phyloP scores from a whole-genome alignment of 2,329 filamentous ascomycete species.

The Zymoseptoria pseudotritici region DNA sequence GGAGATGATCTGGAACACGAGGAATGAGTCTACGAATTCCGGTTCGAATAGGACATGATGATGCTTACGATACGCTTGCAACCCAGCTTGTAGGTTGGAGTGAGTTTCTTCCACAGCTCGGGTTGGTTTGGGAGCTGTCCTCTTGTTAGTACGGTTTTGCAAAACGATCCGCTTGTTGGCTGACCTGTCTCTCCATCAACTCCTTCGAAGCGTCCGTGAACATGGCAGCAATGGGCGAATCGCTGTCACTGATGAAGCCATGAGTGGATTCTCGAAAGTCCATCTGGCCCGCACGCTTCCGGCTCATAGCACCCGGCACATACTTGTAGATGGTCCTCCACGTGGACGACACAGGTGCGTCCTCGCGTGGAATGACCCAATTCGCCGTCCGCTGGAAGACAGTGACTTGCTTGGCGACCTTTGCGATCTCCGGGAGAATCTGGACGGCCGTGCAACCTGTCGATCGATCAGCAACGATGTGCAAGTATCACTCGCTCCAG shows the following conservation, averaged over 20 bases:
- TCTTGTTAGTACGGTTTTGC: not conserved
- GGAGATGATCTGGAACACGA: conserved; percentile 39
- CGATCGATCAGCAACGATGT: not conserved
- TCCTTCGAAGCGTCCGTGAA: conserved; percentile 31
- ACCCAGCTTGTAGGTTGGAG: conserved; percentile 47
- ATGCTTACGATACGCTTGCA: conserved; percentile 42
- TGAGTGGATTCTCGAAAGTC: conserved; percentile 46
- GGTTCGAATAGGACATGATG: not conserved
- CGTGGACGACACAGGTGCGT: conserved; percentile 39
- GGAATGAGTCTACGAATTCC: not conserved
- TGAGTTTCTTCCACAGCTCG: conserved; percentile 47
- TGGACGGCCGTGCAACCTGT: conserved; percentile 51
- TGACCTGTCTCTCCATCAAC: conserved; percentile 34
- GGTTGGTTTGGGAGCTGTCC: conserved; percentile 40
- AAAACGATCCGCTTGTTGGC: not conserved
- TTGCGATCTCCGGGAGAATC: conserved; percentile 51
- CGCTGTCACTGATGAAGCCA: conserved; percentile 37
- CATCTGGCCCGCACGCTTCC: conserved; percentile 47
- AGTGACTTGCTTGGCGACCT: conserved; percentile 42
- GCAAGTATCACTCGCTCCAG: not conserved
- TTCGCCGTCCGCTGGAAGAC: conserved; percentile 54
- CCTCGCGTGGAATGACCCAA: conserved; percentile 50
- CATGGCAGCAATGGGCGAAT: conserved; percentile 35
- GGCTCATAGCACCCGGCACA: conserved; percentile 44
- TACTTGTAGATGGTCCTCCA: conserved; percentile 42